A percentile compares a stretch with the other conserved stretches of the same genome.
Evolutionary conservation across 805 yeast genomes (phyloP).

Genomic region (Metschnikowia similis): DNA sequence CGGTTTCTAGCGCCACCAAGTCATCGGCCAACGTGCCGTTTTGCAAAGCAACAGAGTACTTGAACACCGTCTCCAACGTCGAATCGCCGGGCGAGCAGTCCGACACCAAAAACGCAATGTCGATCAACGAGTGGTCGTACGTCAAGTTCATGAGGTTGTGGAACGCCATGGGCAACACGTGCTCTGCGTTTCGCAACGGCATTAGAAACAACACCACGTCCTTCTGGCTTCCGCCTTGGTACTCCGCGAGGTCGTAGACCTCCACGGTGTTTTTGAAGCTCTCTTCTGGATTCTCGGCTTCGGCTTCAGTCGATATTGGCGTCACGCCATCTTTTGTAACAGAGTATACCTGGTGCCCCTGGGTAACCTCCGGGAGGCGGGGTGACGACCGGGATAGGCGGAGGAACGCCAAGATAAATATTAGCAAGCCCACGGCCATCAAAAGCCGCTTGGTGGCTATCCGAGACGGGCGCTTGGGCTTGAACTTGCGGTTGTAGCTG

Average conservation of each 20-base stretch:
- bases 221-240: conserved; percentile 41
- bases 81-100: conserved; percentile 70
- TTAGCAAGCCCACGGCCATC: conserved; percentile 10
- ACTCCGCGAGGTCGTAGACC: conserved; percentile 57
- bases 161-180: conserved; percentile 76
- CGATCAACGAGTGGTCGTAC: conserved; percentile 75
- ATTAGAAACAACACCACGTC: conserved; percentile 67
- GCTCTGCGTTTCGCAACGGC: conserved; percentile 77
- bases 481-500: conserved; percentile 9
- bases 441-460: conserved; percentile 5
- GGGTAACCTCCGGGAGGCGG: background rate
- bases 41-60: conserved; percentile 64
- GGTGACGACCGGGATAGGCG: background rate
- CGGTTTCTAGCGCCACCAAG: conserved; percentile 41
- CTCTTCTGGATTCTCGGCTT: conserved; percentile 23
- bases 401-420: conserved; percentile 8
- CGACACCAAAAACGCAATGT: conserved; percentile 74
- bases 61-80: conserved; percentile 61
- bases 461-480: conserved; percentile 13
- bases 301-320: conserved; percentile 4
- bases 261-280: conserved; percentile 48
- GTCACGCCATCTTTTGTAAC: conserved; percentile 31
- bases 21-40: conserved; percentile 57
- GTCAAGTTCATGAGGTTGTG: conserved; percentile 82
- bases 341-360: conserved; percentile 21